A percentile compares a stretch with the other conserved stretches of the same genome.
Conservation (phyloP, 2,329 filamentous ascomycete species). For the Phialophora tarda region DNA sequence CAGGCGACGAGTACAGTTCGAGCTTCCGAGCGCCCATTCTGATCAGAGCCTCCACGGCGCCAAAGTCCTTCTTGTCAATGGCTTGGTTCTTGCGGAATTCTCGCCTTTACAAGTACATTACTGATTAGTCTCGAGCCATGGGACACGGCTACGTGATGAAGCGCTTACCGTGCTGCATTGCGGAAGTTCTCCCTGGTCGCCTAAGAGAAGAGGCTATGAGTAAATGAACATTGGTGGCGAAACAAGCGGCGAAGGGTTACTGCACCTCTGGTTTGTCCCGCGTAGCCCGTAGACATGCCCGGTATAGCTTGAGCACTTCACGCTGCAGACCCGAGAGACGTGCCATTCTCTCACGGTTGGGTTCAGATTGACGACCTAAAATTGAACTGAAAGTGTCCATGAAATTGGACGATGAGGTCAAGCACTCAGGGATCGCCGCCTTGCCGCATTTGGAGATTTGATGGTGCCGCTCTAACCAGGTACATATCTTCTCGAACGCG, state of each 20-base stretch:
- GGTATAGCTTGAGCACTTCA: conserved; percentile 85
- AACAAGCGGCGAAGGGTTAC: conserved; percentile 17
- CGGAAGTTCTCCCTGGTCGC: conserved; percentile 46
- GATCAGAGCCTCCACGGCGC: conserved; percentile 81
- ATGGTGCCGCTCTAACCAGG: neutral
- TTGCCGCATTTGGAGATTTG: neutral
- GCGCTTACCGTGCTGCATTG: conserved; percentile 49
- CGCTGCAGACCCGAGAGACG: conserved; percentile 85
- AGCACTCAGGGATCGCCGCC: neutral
- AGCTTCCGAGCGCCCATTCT: conserved; percentile 81
- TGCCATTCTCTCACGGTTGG: conserved; percentile 42
- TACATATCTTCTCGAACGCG: neutral
- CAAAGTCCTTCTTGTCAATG: conserved; percentile 85
- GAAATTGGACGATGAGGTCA: neutral
- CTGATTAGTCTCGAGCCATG: conserved; percentile 29
- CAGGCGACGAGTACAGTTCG: conserved; percentile 78
- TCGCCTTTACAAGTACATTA: conserved; percentile 52
- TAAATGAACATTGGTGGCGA: neutral
- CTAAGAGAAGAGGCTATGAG: conserved; percentile 14
- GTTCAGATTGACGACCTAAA: neutral
- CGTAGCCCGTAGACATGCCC: conserved; percentile 80
- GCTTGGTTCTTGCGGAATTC: conserved; percentile 76
- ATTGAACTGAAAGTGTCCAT: neutral
- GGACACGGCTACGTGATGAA: neutral
- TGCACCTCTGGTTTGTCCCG: conserved; percentile 77